These are phyloP conservation scores for Byssothecium circinans DNA, from an alignment of 2,329 filamentous ascomycete genomes.

Conservation along the genomic window DNA sequence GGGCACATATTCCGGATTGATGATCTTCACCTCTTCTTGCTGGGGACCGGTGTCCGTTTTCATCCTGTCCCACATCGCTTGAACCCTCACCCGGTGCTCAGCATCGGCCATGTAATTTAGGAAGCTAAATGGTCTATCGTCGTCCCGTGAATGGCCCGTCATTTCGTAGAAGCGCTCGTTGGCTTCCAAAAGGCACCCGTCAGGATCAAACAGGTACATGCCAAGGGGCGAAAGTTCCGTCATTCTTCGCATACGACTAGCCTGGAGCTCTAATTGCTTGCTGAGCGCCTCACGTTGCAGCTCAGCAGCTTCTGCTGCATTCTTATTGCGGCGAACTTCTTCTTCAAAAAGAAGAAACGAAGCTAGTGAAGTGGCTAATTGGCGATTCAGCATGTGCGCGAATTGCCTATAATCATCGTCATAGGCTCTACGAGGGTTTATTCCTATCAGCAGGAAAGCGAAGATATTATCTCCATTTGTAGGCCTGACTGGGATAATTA, in stretches of 20 bases:
- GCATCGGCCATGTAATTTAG: constrained; percentile 44
- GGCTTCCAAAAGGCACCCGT: constrained; percentile 46
- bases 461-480: constrained; percentile 35
- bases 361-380: constrained; percentile 37
- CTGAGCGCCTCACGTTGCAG: constrained; percentile 32
- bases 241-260: constrained; percentile 38
- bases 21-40: constrained; percentile 49
- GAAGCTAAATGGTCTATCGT: constrained; percentile 47
- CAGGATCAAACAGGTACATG: constrained; percentile 40
- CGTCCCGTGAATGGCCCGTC: constrained; percentile 47
- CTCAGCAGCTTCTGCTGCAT: constrained; percentile 30
- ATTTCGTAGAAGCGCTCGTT: constrained; percentile 53
- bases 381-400: constrained; percentile 33
- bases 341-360: constrained; percentile 39
- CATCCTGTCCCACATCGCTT: constrained; percentile 46
- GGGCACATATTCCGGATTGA: constrained; percentile 33
- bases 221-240: constrained; percentile 38
- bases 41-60: constrained; percentile 40
- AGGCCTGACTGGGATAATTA: constrained; percentile 36
- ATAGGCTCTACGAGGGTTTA: constrained; percentile 38
- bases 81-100: constrained; percentile 34
- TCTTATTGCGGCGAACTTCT: constrained; percentile 31
- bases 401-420: constrained; percentile 38
- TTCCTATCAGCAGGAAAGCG: constrained; percentile 35
- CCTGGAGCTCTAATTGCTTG: constrained; percentile 32